These are phyloP conservation scores for Aspergillus olivimuriae DNA, from an alignment of 495 filamentous ascomycete genomes.

Conservation along the genomic window DNA sequence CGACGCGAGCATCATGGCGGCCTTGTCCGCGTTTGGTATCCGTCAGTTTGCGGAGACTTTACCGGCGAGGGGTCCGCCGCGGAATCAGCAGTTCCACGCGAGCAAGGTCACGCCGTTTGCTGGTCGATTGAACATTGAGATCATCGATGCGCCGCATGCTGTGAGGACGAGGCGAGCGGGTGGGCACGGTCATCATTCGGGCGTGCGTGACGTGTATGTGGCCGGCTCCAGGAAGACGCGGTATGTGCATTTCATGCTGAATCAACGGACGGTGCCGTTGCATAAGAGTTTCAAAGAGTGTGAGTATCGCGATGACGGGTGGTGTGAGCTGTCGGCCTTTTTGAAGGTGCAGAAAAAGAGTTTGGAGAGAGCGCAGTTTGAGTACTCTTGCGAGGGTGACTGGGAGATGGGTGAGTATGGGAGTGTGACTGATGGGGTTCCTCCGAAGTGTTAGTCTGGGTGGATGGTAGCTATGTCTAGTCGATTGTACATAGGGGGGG, in stretches of 20 bases:
- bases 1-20: conserved; percentile 33
- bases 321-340: conserved; percentile 21
- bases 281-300: conserved; percentile 10
- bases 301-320: conserved; percentile 22
- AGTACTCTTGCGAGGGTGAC: conserved; percentile 24
- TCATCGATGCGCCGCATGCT: conserved; percentile 27
- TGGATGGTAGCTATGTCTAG: no score
- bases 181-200: no score
- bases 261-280: conserved; percentile 1
- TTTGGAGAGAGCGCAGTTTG: conserved; percentile 19
- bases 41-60: conserved; percentile 39
- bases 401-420: conserved; percentile 4
- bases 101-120: conserved; percentile 52
- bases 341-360: conserved; percentile 15
- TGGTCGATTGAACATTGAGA: conserved; percentile 27
- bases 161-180: neutral
- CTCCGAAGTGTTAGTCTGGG: no score
- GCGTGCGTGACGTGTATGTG: no score
- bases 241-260: conserved; percentile 13
- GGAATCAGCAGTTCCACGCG: conserved; percentile 18
- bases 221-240: no score
- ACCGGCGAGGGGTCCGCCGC: conserved; percentile 40
- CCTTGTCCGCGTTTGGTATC: conserved; percentile 46
- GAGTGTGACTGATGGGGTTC: neutral
- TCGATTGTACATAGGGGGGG: no score